Evolutionary conservation across 2,329 filamentous ascomycete genomes (phyloP), one percentile per base, ranked within the genome.

Genomic region (Rhynchosporium graminicola): DNA sequence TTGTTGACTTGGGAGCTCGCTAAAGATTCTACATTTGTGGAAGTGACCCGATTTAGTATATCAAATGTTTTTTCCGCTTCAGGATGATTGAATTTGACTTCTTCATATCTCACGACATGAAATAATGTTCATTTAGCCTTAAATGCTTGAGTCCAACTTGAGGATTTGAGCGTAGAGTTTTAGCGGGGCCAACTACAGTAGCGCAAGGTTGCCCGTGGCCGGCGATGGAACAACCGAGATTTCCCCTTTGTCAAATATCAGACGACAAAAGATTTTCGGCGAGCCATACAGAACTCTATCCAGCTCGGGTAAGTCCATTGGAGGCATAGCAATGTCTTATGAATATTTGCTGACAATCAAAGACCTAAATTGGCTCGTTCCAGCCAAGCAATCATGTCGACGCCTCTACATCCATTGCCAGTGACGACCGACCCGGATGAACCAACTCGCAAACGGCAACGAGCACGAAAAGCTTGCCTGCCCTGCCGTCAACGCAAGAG

Each of bases 401-500:
- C 51, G 20, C 59, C 64, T 12, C 20, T 38, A n/a, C 13, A 45
- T n/a, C 43, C n/a, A 28, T 46, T n/a, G 10, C 40, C 9, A 26
- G 38, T 40, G 26, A 13, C 31, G 6, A 7, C 79, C 61, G 73
- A 57, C 7, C 36, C 51, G 3, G 33, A 54, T 3, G 51, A 54
- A 47, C 61, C 54, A 26, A 55, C 57, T 8, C 59, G 62, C n/a
- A 65, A 63, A 58, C 62, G 68, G 9, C 68, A 68, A 60, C 63
- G 69, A 40, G 67, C 68, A 0, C 50, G 68, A 1, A 70, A 67
- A 62, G 69, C 67, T 15, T 70, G 69, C 50, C 36, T 69, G 29
- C 63, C 71, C 26, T 69, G 72, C 50, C 63, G 69, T 1, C 65
- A 68, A 50, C 65, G 70, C 38, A 71, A 71, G 51, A 56, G 70